Conservation (phyloP, 225 moss, liverwort and hornwort species). For the Physcomitrium patens region DNA sequence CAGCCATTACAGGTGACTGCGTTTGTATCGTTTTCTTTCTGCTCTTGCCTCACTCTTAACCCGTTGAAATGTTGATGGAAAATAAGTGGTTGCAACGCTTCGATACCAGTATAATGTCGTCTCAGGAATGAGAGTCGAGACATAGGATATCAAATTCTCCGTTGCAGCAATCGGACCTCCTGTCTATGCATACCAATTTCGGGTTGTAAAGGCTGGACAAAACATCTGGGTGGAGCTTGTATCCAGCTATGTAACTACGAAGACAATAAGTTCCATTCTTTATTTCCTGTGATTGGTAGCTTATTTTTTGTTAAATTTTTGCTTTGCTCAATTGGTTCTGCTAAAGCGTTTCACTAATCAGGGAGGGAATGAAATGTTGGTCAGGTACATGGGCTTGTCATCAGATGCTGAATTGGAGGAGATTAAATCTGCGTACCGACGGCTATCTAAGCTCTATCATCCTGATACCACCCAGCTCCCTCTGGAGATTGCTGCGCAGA, state of each 20-base stretch:
- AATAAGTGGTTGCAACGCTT: not conserved
- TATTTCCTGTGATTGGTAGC: not conserved
- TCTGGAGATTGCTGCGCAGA: constrained; percentile 88
- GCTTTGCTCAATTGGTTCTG: constrained; percentile 12
- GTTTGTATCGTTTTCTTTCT: not conserved
- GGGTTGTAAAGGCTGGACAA: not conserved
- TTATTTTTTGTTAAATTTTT: not conserved
- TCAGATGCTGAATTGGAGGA: constrained; percentile 78
- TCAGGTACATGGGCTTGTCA: constrained; percentile 81
- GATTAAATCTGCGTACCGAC: constrained; percentile 90
- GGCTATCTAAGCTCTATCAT: constrained; percentile 89
- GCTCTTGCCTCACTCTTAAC: not conserved
- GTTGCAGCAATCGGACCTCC: not conserved
- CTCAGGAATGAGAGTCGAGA: not conserved
- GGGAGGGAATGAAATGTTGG: constrained; percentile 15
- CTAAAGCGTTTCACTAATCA: constrained; percentile 11
- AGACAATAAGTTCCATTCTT: not conserved
- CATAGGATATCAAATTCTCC: not conserved
- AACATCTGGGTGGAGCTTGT: not conserved
- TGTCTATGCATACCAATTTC: not conserved
- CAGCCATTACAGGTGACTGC: constrained; percentile 60
- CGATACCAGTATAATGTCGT: not conserved
- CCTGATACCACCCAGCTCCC: constrained; percentile 92
- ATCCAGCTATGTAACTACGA: not conserved
- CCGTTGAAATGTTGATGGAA: not conserved